Evolutionary conservation across 306 rosid species (phyloP), one percentile per base, ranked within the genome.

Genomic region (Sicyos baderoa): DNA sequence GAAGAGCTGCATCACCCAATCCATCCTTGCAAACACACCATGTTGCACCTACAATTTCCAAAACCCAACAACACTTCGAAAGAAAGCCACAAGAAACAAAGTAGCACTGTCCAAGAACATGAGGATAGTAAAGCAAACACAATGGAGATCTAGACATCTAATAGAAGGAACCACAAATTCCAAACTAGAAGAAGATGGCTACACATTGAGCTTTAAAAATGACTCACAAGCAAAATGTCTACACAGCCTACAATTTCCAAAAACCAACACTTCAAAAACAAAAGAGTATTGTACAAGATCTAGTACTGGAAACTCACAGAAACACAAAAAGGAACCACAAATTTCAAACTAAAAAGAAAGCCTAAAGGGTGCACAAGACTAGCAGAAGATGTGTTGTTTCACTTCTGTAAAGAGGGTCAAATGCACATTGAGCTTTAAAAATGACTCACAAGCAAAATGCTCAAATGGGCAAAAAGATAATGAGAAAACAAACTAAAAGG

Each of bases 21-120:
- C 93, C 97, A 4, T 76, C 86, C 66, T 85, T 91, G 87, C 97
- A 91, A 2, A 88, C 85, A 64, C 97, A 91, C 95, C 93, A 91
- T 4, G 18, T 76, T 0, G 87, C 97, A 80, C 83, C 97, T 89
- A 32, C 8, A 10, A 68, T 57, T 21, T 47, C 49, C 27, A 14
- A 54, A 42, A 14, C 37, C 19, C 21, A 49, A 13, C 17, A 51
- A 13, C 17, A 51, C 19, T 21, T 22, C 47, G 51, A 50, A 21
- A 16, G 44, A 48, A 0, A 23, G 22, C 42, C 57, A 25, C 8
- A 47, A 65, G 17, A 19, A 40, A 42, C 23, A 18, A 29, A n/a
- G 14, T 4, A 62, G 8, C 8, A 35, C 68, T 35, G 27, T 9
- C 0, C 4, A 62, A 29, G 47, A 32, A 60, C 56, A 23, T 3